These are phyloP conservation scores for Mucor sp. DNA, from an alignment of 371 early-diverging fungal genomes.

Conservation along the genomic window DNA sequence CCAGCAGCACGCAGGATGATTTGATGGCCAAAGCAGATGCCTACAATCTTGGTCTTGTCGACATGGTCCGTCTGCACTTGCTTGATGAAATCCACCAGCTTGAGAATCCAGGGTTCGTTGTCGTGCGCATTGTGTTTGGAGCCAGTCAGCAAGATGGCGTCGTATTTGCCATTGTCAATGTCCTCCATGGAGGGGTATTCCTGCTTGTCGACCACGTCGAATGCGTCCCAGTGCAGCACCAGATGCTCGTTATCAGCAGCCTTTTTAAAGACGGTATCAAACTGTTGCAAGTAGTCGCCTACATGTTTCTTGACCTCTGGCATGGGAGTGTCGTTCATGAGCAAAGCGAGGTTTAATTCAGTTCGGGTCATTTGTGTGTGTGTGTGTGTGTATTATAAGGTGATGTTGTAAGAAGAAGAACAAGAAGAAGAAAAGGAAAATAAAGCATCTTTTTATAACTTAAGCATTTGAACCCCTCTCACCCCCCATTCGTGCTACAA, in stretches of 20 bases:
- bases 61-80: background rate
- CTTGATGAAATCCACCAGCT: conserved; percentile 49
- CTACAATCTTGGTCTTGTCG: conserved; percentile 36
- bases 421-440: background rate
- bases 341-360: conserved; percentile 37
- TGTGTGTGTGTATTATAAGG: background rate
- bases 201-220: conserved; percentile 45
- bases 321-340: conserved; percentile 61
- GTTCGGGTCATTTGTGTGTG: conserved; percentile 7
- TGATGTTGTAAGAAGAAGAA: background rate
- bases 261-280: conserved; percentile 31
- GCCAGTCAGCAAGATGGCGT: conserved; percentile 34
- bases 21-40: conserved; percentile 82
- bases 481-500: background rate
- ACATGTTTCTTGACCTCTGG: conserved; percentile 46
- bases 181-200: conserved; percentile 42
- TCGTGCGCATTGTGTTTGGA: conserved; percentile 44
- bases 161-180: conserved; percentile 24
- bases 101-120: conserved; percentile 61
- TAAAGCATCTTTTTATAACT: background rate
- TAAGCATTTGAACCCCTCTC: background rate
- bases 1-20: conserved; percentile 68
- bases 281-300: conserved; percentile 58
- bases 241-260: conserved; percentile 26
- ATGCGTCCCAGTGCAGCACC: conserved; percentile 34